A percentile compares a stretch with the other conserved stretches of the same genome.
These are phyloP conservation scores for Hibiscus mutabilis DNA, from an alignment of 345 rosid species.

Conservation along the genomic window DNA sequence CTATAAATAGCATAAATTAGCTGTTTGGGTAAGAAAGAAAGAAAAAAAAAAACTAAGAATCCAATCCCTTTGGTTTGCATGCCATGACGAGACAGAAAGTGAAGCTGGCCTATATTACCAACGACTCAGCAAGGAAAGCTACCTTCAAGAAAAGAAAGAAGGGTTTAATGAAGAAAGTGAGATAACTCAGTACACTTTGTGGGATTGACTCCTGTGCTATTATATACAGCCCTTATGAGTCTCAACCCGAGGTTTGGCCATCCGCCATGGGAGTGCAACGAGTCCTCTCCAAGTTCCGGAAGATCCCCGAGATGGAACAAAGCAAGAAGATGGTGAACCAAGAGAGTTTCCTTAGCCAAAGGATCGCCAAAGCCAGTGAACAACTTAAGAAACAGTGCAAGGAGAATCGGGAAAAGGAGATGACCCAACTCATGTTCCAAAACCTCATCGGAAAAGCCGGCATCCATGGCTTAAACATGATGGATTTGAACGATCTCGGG, in stretches of 20 bases:
- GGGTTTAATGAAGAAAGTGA: neutral
- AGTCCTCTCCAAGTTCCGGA: neutral
- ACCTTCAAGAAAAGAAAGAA: neutral
- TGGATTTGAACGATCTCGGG: neutral
- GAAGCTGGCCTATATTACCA: neutral
- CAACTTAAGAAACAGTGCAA: neutral
- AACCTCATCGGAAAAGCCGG: neutral
- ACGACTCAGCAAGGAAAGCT: neutral
- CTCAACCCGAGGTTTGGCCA: neutral
- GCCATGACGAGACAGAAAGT: neutral
- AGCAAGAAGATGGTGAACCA: neutral
- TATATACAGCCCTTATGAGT: neutral
- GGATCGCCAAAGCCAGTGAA: neutral
- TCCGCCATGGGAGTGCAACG: neutral
- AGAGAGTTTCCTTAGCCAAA: neutral
- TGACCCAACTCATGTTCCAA: neutral
- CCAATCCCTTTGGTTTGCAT: neutral
- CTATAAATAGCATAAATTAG: neutral
- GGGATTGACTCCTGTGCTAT: neutral
- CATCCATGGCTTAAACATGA: neutral
- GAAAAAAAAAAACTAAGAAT: neutral
- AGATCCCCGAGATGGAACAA: neutral
- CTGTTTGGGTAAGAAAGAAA: neutral
- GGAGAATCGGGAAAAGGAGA: neutral
- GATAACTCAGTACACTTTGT: neutral